Base-by-base conservation (phyloP, 805 yeast genomes). In the Kurtzmaniella cleridarum region DNA sequence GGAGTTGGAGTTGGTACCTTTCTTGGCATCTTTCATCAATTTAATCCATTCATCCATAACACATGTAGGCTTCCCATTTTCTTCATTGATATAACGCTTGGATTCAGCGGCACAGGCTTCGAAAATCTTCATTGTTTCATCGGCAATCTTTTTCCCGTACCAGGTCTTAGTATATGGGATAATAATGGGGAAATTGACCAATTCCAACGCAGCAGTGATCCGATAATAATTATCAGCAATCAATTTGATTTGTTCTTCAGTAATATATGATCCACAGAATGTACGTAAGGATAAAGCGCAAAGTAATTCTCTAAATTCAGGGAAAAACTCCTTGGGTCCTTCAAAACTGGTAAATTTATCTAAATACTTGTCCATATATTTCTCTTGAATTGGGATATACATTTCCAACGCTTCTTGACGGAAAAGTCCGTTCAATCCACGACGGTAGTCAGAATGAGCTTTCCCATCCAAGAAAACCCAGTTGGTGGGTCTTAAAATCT, bases 381-480 rank as follows among this genome's bases (percentile, higher is more conserved):
- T 66, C 67, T 93, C 98, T 66, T 81, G 85, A 40, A 76, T 79
- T 34, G 96, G 96, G 44, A 93, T 66, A 62, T 93, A 93, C 46
- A 75, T 75, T 43, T 84, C 82, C 53, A 93, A 72, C 5, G 98
- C 97, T 48, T 76, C 72, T 46, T 79, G 79, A 12, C 95, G 83
- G 66, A 93, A 93, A 42, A 93, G 71, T 5, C 95, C 95, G 59
- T 93, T 91, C 57, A 93, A 71, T 11, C 93, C 81, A 60, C 80
- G 81, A 66, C 98, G 81, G 67, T 91, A 93, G 64, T 93, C 98
- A 42, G 81, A 79, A 55, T 93, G 98, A 27, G 81, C 95, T 66
- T 89, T 89, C 51, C 98, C 98, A 57, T 93, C 98, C 54, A 89
- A 66, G 62, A 93, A 93, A 28, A 93, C 98, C 98, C 98, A 93